These are phyloP conservation scores for Sicyos baderoa DNA, from an alignment of 306 rosid species.

Conservation along the genomic window DNA sequence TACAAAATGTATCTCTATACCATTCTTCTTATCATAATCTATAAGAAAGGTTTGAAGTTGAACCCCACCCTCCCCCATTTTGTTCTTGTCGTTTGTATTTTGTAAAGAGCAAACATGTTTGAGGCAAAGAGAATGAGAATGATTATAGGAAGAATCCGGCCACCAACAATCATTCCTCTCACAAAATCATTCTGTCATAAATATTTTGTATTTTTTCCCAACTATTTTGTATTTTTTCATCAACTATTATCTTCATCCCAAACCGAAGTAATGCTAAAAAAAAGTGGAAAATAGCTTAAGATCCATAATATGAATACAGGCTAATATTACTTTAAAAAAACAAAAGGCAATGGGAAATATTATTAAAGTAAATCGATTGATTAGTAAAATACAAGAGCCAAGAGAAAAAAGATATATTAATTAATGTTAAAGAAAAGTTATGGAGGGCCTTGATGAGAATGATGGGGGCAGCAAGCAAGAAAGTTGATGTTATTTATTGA, in stretches of 20 bases:
- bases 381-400: not conserved
- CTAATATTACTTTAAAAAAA: not conserved
- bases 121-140: too few relatives aligned
- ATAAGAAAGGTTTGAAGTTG: not conserved
- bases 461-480: too few relatives aligned
- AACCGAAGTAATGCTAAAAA: not conserved
- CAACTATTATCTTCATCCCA: too few relatives aligned
- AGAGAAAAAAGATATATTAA: not conserved
- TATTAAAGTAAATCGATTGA: not conserved
- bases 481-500: not conserved
- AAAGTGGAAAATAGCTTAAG: not conserved
- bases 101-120: too few relatives aligned
- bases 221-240: too few relatives aligned
- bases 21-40: not conserved
- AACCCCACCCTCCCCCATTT: not conserved
- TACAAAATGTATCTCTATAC: not conserved
- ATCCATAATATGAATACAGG: not conserved
- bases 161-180: too few relatives aligned
- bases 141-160: too few relatives aligned
- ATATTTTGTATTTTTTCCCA: too few relatives aligned
- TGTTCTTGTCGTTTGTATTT: too few relatives aligned
- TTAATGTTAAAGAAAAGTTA: too few relatives aligned
- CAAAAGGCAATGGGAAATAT: not conserved
- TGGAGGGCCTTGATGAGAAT: too few relatives aligned
- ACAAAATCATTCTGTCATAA: too few relatives aligned